Percentiles rank a stretch among this genome's conserved stretches.
phyloP scores from a whole-genome alignment of 1,284 basidiomycete genomes.

The Xerocomus amazonicus region DNA sequence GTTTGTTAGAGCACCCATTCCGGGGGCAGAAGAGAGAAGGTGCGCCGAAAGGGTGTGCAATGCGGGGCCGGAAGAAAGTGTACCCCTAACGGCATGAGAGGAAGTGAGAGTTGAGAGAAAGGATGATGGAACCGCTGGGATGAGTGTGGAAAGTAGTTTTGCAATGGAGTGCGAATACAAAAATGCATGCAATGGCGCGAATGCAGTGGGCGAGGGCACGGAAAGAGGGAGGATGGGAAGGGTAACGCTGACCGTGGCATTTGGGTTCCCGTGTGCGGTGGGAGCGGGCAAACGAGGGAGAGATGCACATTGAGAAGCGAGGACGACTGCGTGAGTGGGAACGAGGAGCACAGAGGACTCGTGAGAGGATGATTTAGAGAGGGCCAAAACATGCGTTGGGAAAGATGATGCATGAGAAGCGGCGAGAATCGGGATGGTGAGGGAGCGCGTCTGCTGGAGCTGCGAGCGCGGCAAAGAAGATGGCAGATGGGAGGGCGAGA shows the following conservation, averaged over 20 bases:
- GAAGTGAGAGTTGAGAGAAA: slow-evolving; percentile 50
- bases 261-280: slow-evolving; percentile 29
- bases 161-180: slow-evolving; percentile 61
- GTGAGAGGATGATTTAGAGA: slow-evolving; percentile 41
- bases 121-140: slow-evolving; percentile 50
- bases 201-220: slow-evolving; percentile 65
- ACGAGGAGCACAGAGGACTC: slow-evolving; percentile 40
- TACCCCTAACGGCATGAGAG: slow-evolving; percentile 42
- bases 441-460: slow-evolving; percentile 40
- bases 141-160: slow-evolving; percentile 49
- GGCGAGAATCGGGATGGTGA: slow-evolving; percentile 43
- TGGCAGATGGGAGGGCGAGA: slow-evolving; percentile 49
- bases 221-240: slow-evolving; percentile 65
- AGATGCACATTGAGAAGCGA: slow-evolving; percentile 57
- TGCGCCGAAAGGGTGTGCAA: slow-evolving; percentile 52
- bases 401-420: slow-evolving; percentile 34
- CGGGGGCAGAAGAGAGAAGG: slow-evolving; percentile 40
- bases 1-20: slow-evolving; percentile 47
- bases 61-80: slow-evolving; percentile 41
- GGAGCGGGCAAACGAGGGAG: slow-evolving; percentile 51
- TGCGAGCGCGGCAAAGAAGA: slow-evolving; percentile 45
- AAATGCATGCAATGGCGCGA: slow-evolving; percentile 59
- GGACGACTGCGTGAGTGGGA: slow-evolving; percentile 54
- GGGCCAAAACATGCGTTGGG: slow-evolving; percentile 60
- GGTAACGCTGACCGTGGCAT: slow-evolving; percentile 36